phyloP scores from a whole-genome alignment of 2,329 filamentous ascomycete genomes.

The Coniosporium tulheliwenetii region DNA sequence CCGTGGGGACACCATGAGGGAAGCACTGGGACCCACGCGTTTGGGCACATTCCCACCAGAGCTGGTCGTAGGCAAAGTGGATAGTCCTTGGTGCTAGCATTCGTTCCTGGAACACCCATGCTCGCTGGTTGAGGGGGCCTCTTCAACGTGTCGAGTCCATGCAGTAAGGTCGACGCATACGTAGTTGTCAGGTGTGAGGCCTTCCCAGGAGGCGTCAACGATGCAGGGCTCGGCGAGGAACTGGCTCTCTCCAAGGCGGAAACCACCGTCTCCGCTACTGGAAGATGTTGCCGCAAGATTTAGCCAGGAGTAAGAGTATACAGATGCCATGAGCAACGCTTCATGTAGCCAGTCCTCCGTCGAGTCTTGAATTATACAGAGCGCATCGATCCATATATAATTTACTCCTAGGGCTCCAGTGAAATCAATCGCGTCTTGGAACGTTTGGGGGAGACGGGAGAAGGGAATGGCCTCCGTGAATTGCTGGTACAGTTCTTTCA shows the following conservation, averaged over 20 bases:
- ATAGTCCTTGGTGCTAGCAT: conserved; percentile 4
- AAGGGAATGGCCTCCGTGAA: too few relatives aligned
- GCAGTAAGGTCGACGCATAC: neutral
- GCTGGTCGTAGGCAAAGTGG: conserved; percentile 2
- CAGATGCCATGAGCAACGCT: neutral
- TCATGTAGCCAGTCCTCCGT: neutral
- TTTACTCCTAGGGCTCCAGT: neutral
- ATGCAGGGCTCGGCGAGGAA: neutral
- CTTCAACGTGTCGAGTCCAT: too few relatives aligned
- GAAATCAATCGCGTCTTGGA: neutral
- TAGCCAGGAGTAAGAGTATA: conserved; percentile 1
- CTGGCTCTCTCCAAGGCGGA: neutral
- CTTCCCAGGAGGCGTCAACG: neutral
- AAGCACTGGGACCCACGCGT: neutral
- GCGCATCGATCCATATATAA: conserved; percentile 1
- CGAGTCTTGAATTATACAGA: conserved; percentile 2
- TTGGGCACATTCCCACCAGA: conserved; percentile 5
- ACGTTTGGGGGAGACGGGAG: conserved; percentile 1
- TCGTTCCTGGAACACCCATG: conserved; percentile 7
- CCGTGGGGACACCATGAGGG: neutral
- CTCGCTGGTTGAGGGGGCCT: conserved; percentile 1
- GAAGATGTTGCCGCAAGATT: neutral
- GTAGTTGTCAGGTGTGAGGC: neutral
- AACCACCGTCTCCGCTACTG: neutral
- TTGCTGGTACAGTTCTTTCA: too few relatives aligned